Evolutionary conservation across 148 eudicot genomes (phyloP).

Genomic region (Linanthus parryae): DNA sequence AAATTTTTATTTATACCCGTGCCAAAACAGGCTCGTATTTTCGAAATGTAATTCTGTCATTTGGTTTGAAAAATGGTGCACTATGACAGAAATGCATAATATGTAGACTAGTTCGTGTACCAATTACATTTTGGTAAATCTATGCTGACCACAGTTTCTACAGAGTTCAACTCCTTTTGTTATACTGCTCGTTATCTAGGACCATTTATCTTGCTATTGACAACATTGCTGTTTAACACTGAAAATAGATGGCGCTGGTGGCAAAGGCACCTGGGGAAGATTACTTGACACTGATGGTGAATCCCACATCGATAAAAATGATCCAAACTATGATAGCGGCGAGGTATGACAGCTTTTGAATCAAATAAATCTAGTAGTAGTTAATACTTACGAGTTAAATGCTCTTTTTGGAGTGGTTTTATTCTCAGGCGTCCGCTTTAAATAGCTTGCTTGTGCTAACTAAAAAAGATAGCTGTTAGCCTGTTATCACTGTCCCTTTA

Average conservation of each 20-base stretch:
- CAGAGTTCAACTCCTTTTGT: no score
- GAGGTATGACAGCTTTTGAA: constrained; percentile 46
- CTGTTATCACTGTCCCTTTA: background rate
- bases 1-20: no score
- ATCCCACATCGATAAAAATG: constrained; percentile 68
- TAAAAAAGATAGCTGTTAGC: background rate
- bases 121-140: no score
- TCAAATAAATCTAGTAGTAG: background rate
- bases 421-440: background rate
- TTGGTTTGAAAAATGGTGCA: no score
- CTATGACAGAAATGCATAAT: no score
- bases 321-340: constrained; percentile 93
- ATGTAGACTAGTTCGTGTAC: no score
- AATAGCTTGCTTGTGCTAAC: background rate
- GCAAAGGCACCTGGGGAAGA: constrained; percentile 98
- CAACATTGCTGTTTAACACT: constrained; percentile 5
- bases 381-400: background rate
- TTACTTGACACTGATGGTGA: constrained; percentile 82
- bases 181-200: no score
- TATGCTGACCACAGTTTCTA: no score
- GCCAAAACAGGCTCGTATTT: no score
- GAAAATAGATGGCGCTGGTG: constrained; percentile 86
- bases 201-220: no score
- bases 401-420: background rate
- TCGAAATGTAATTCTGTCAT: no score